Percentiles rank a stretch among this genome's conserved stretches.
Evolutionary conservation across 805 yeast species (phyloP).

Genomic region (Cyberlindnera bimundalis): DNA sequence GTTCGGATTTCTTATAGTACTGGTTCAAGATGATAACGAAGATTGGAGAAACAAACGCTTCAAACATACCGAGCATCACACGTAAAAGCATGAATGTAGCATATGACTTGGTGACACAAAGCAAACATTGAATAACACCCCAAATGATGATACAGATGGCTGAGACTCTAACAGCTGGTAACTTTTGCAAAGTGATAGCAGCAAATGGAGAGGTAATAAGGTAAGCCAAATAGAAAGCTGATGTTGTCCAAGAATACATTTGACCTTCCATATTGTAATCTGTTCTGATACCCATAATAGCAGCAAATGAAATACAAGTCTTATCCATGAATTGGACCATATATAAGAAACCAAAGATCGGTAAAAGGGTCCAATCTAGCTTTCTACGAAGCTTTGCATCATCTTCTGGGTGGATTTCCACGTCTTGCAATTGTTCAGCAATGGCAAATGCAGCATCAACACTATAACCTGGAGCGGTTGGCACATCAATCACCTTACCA

Average conservation of each 20-base stretch:
- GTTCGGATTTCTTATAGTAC: constrained; percentile 28
- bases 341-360: constrained; percentile 29
- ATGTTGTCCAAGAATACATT: constrained; percentile 44
- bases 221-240: constrained; percentile 53
- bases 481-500: constrained; percentile 11
- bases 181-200: constrained; percentile 41
- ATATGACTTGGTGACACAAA: background rate
- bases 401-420: constrained; percentile 24
- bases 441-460: constrained; percentile 14
- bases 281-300: constrained; percentile 40
- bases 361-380: constrained; percentile 36
- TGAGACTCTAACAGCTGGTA: constrained; percentile 36
- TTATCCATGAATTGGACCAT: constrained; percentile 42
- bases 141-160: constrained; percentile 43
- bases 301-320: constrained; percentile 38
- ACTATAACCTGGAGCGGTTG: constrained; percentile 20
- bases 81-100: background rate
- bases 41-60: constrained; percentile 36
- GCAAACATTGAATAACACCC: constrained; percentile 43
- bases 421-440: constrained; percentile 13
- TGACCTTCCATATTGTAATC: constrained; percentile 41
- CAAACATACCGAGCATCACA: constrained; percentile 39
- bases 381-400: constrained; percentile 36
- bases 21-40: constrained; percentile 21
- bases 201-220: constrained; percentile 46